A percentile compares a stretch with the other conserved stretches of the same genome.
These are phyloP conservation scores for Endocalyx cinctus DNA, from an alignment of 2,329 filamentous ascomycete species.

Conservation along the genomic window DNA sequence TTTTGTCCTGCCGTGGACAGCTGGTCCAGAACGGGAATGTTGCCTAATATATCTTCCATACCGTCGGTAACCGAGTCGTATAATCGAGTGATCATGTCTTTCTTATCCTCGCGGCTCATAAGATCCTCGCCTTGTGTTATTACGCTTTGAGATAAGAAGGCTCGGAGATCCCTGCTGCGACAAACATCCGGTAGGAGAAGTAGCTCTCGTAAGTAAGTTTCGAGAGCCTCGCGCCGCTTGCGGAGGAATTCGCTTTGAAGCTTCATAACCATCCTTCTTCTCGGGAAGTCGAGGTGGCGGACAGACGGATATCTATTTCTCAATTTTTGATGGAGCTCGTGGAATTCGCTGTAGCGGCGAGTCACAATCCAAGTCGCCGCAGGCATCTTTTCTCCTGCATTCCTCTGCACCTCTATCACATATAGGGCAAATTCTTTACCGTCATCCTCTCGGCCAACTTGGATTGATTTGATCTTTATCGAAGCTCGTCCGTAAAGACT, in stretches of 20 bases:
- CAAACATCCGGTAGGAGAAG: conserved; percentile 89
- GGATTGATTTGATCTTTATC: conserved; percentile 85
- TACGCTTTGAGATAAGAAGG: conserved; percentile 87
- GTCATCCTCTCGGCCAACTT: conserved; percentile 87
- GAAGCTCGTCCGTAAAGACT: conserved; percentile 89
- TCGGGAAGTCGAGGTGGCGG: conserved; percentile 83
- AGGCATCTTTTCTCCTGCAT: conserved; percentile 92
- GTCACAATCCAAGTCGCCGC: conserved; percentile 92
- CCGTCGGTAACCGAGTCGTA: conserved; percentile 97
- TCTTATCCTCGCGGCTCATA: conserved; percentile 60
- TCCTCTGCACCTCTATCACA: conserved; percentile 83
- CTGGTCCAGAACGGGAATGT: conserved; percentile 92
- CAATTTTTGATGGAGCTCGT: conserved; percentile 87
- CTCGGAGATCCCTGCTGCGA: conserved; percentile 83
- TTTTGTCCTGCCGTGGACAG: conserved; percentile 90
- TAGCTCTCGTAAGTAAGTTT: conserved; percentile 78
- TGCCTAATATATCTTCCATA: conserved; percentile 96
- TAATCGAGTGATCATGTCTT: conserved; percentile 86
- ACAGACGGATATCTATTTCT: conserved; percentile 83
- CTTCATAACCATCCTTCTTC: conserved; percentile 90
- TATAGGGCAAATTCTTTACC: conserved; percentile 93
- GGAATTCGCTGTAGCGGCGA: conserved; percentile 94
- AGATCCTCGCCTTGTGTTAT: conserved; percentile 58
- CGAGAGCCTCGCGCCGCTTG: conserved; percentile 77
- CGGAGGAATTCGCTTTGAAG: conserved; percentile 93